Conservation (phyloP, 2,329 filamentous ascomycete genomes). For the Aspergillus alliaceus region DNA sequence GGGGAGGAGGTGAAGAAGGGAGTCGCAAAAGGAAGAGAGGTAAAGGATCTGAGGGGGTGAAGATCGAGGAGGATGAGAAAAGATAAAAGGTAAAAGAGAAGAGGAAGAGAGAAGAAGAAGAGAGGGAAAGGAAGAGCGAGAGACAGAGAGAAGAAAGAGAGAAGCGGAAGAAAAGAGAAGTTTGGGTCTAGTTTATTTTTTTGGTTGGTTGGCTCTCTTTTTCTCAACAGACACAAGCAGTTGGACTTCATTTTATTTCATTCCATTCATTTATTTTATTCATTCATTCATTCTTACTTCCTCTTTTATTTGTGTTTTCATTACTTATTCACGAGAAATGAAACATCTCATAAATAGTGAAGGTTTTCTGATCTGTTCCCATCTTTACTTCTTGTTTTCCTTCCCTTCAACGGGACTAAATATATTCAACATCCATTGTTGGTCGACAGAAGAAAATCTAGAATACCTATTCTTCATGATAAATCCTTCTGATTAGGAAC, state of each 20-base stretch:
- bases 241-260: neutral
- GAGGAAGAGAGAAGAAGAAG: slow-evolving; percentile 8
- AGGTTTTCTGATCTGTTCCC: too few relatives aligned
- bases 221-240: too few relatives aligned
- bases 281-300: too few relatives aligned
- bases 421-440: too few relatives aligned
- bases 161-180: neutral
- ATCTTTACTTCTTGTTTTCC: too few relatives aligned
- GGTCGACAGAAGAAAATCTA: too few relatives aligned
- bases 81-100: slow-evolving; percentile 7
- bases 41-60: slow-evolving; percentile 21
- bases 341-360: too few relatives aligned
- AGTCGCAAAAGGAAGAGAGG: slow-evolving; percentile 12
- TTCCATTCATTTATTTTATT: neutral
- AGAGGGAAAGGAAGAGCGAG: slow-evolving; percentile 15
- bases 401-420: too few relatives aligned
- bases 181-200: slow-evolving; percentile 1
- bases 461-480: too few relatives aligned
- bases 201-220: neutral
- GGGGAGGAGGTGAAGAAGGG: slow-evolving; percentile 17
- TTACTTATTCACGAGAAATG: too few relatives aligned
- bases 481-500: too few relatives aligned
- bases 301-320: too few relatives aligned
- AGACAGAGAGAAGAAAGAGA: slow-evolving; percentile 8
- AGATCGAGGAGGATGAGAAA: slow-evolving; percentile 20